These are phyloP conservation scores for Ensete ventricosum DNA, from an alignment of 176 grass and related monocot genomes.

Conservation along the genomic window DNA sequence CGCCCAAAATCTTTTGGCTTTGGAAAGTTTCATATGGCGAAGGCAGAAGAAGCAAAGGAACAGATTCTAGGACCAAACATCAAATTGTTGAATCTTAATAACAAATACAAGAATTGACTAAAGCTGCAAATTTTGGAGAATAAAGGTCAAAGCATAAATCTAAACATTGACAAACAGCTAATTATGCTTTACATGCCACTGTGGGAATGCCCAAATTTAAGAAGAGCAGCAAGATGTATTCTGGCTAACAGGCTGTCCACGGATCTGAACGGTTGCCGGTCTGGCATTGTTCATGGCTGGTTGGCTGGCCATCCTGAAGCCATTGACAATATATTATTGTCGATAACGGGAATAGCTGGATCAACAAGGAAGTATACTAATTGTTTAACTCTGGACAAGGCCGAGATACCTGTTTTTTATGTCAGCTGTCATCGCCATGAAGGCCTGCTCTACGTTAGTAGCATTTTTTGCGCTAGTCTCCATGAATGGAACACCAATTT, in stretches of 20 bases:
- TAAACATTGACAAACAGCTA: conserved; percentile 14
- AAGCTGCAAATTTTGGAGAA: neutral
- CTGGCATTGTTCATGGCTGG: conserved; percentile 8
- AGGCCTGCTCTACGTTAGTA: conserved; percentile 68
- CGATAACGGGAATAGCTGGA: neutral
- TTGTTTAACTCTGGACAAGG: neutral
- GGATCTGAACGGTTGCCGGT: conserved; percentile 54
- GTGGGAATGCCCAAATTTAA: conserved; percentile 19
- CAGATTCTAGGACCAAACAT: neutral
- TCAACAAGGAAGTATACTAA: neutral
- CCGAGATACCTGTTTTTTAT: conserved; percentile 52
- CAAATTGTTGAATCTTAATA: neutral
- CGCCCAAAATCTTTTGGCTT: too few relatives aligned
- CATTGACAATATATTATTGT: neutral
- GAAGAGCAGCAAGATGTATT: conserved; percentile 49
- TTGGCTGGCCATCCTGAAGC: neutral
- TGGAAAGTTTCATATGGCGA: too few relatives aligned
- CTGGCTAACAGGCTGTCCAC: conserved; percentile 8
- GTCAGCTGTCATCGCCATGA: conserved; percentile 61
- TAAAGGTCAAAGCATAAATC: neutral
- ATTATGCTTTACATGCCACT: conserved; percentile 15
- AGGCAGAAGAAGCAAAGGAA: neutral
- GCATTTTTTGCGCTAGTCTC: conserved; percentile 89
- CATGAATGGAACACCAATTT: conserved; percentile 85
- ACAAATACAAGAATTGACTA: neutral